Percentiles rank a stretch among this genome's conserved stretches.
phyloP scores from a whole-genome alignment of 225 moss, liverwort and hornwort genomes.

The Pseudoscleropodium purum region DNA sequence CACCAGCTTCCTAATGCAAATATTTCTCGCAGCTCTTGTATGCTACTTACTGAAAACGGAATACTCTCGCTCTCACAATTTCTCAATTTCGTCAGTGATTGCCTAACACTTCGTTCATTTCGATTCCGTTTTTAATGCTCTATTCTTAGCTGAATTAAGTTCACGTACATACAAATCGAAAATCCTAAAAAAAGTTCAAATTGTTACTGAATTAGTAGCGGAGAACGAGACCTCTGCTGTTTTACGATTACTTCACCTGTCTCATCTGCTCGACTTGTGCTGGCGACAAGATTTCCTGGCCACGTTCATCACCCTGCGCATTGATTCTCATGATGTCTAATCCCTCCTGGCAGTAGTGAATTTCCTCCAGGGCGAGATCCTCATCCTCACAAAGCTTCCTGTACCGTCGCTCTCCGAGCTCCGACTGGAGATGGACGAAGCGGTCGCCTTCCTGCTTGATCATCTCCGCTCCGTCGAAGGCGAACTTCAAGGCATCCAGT shows the following conservation, averaged over 20 bases:
- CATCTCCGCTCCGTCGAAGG: neutral
- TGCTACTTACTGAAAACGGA: neutral
- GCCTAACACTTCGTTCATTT: neutral
- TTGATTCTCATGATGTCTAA: slow-evolving; percentile 19
- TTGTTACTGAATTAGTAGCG: neutral
- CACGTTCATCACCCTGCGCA: neutral
- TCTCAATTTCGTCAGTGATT: neutral
- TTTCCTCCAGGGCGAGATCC: neutral
- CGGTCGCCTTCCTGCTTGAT: slow-evolving; percentile 10
- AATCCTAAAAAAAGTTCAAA: neutral
- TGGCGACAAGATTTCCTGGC: neutral
- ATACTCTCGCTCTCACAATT: neutral
- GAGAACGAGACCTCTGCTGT: neutral
- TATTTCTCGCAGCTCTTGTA: neutral
- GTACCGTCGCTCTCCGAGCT: slow-evolving; percentile 13
- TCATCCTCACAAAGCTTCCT: slow-evolving; percentile 8
- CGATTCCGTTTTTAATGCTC: neutral
- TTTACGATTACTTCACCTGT: neutral
- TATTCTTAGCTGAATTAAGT: too few species aligned
- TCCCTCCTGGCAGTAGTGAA: slow-evolving; percentile 25
- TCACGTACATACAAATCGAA: neutral
- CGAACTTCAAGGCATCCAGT: slow-evolving; percentile 2
- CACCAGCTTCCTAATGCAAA: neutral
- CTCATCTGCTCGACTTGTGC: slow-evolving; percentile 1
- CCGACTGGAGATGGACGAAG: slow-evolving; percentile 13